These are phyloP conservation scores for Candida maesae DNA, from an alignment of 805 yeast species.

Conservation along the genomic window DNA sequence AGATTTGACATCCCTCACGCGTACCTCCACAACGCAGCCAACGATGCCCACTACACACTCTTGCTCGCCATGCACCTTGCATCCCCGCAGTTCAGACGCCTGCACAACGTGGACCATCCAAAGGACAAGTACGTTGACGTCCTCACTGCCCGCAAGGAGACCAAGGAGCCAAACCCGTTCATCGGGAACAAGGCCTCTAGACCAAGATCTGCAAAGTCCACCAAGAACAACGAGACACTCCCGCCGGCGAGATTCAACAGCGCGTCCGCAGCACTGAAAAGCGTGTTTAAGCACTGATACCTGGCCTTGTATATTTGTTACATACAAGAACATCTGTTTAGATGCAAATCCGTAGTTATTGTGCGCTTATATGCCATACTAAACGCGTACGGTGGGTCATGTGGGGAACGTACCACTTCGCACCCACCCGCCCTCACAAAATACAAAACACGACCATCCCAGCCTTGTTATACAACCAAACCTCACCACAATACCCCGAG, in stretches of 20 bases:
- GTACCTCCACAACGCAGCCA: slow-evolving; percentile 65
- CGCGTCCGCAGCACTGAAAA: background rate
- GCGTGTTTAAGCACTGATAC: background rate
- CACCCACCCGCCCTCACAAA: too few relatives aligned
- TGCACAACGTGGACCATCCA: slow-evolving; percentile 7
- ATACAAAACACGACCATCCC: too few relatives aligned
- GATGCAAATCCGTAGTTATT: too few relatives aligned
- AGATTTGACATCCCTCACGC: slow-evolving; percentile 52
- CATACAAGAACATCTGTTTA: too few relatives aligned
- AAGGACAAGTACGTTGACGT: background rate
- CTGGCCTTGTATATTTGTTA: too few relatives aligned
- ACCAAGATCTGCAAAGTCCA: background rate
- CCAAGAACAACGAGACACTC: background rate
- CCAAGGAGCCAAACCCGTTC: background rate
- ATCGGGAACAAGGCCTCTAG: background rate
- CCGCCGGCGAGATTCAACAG: background rate
- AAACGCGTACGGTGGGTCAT: too few relatives aligned
- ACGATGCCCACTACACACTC: slow-evolving; percentile 64
- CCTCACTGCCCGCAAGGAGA: background rate
- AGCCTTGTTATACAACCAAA: too few relatives aligned
- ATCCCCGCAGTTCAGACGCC: slow-evolving; percentile 41
- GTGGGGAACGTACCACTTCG: too few relatives aligned
- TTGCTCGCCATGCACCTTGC: slow-evolving; percentile 45
- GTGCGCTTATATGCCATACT: too few relatives aligned
- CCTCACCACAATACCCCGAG: too few relatives aligned